Evolutionary conservation across 73 alveolate genomes (phyloP).

Genomic region (Symbiodinium natans): DNA sequence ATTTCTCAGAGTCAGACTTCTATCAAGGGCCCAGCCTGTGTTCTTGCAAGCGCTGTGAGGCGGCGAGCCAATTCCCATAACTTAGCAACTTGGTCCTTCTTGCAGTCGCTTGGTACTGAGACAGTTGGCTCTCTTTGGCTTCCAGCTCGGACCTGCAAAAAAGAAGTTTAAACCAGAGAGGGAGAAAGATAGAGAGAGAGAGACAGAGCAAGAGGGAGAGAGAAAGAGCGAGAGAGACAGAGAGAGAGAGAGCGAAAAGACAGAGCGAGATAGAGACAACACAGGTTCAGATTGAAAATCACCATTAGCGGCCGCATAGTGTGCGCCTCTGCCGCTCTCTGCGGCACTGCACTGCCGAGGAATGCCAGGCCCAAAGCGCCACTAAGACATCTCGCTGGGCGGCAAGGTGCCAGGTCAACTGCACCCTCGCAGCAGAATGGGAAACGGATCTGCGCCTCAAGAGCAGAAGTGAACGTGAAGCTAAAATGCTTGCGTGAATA

Average conservation of each 20-base stretch:
- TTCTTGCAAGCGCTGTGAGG: background rate
- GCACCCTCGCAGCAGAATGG: background rate
- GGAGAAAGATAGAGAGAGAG: too few relatives aligned
- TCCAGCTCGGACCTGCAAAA: background rate
- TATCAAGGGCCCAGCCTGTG: background rate
- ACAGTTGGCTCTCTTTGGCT: background rate
- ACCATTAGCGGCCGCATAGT: background rate
- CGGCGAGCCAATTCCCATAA: background rate
- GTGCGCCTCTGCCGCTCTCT: background rate
- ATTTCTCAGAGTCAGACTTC: background rate
- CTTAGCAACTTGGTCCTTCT: background rate
- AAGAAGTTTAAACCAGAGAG: too few relatives aligned
- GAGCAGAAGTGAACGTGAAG: too few relatives aligned
- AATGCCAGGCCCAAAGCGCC: slow-evolving; percentile 7
- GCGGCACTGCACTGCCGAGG: background rate
- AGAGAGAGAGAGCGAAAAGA: too few relatives aligned
- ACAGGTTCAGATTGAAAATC: too few relatives aligned
- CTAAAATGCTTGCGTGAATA: too few relatives aligned
- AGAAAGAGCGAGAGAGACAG: too few relatives aligned
- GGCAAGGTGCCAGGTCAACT: background rate
- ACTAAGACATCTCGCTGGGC: background rate
- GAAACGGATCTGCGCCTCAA: background rate
- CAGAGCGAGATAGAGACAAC: background rate
- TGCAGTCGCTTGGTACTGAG: background rate
- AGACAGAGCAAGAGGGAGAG: too few relatives aligned